These are phyloP conservation scores for Crassisporium funariophilum DNA, from an alignment of 768 basidiomycete species.

Conservation along the genomic window DNA sequence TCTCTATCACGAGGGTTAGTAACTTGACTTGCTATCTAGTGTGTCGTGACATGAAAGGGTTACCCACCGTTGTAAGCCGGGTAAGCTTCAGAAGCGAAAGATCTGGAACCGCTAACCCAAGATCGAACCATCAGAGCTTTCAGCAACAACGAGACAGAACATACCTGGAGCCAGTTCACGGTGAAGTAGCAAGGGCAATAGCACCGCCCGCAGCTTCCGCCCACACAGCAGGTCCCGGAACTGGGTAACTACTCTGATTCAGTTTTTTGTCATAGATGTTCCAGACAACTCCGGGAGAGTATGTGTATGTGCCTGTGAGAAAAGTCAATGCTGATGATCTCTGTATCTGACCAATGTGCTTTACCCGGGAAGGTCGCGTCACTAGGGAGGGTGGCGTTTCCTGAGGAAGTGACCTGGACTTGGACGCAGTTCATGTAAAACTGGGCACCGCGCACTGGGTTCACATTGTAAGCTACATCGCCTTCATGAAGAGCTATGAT, in stretches of 20 bases:
- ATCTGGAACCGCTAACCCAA: background rate
- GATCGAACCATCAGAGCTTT: no score
- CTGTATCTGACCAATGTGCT: background rate
- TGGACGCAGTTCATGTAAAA: constrained; percentile 53
- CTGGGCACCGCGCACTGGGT: constrained; percentile 46
- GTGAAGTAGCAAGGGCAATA: no score
- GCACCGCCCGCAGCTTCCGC: constrained; percentile 30
- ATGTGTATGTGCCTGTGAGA: constrained; percentile 25
- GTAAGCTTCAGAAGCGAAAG: background rate
- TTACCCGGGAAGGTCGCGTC: constrained; percentile 32
- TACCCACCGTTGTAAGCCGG: background rate
- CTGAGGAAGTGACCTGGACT: constrained; percentile 39
- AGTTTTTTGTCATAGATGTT: constrained; percentile 28
- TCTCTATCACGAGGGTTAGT: no score
- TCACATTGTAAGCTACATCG: constrained; percentile 28
- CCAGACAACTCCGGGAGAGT: constrained; percentile 34
- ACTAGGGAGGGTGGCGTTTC: constrained; percentile 26
- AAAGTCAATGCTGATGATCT: background rate
- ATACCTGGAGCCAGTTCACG: no score
- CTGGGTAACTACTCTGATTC: constrained; percentile 25
- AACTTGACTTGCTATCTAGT: no score
- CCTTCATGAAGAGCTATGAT: constrained; percentile 37
- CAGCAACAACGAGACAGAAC: no score
- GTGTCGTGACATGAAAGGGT: no score
- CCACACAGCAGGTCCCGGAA: constrained; percentile 36